Conservation (phyloP, 805 yeast species). For the Diddensiella santjacobensis region DNA sequence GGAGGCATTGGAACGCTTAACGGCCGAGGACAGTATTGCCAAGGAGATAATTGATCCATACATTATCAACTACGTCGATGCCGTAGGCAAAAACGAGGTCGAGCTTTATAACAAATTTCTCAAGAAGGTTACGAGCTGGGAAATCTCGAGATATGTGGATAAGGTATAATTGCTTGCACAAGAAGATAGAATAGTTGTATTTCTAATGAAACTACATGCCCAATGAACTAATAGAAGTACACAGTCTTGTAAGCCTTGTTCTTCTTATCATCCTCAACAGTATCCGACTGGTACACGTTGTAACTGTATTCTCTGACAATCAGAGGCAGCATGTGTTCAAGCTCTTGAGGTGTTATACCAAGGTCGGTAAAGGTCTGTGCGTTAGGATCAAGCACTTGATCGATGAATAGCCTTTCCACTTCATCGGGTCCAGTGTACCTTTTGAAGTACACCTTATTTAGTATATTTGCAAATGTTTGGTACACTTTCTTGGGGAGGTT, state of each 20-base stretch:
- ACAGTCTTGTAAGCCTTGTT: not conserved
- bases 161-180: not conserved
- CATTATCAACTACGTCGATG: conserved; percentile 1
- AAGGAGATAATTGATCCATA: conserved; percentile 1
- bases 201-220: too few relatives aligned
- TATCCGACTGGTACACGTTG: conserved; percentile 16
- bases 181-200: too few relatives aligned
- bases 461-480: conserved; percentile 34
- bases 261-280: conserved; percentile 15
- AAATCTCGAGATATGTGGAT: not conserved
- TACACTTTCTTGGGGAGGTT: conserved; percentile 40
- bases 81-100: not conserved
- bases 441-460: conserved; percentile 42
- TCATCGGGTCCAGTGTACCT: conserved; percentile 61
- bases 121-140: not conserved
- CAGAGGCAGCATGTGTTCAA: conserved; percentile 16
- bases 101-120: not conserved
- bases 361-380: conserved; percentile 68
- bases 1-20: not conserved
- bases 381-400: conserved; percentile 57
- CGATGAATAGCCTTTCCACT: conserved; percentile 64
- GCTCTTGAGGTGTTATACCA: conserved; percentile 44
- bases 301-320: conserved; percentile 17
- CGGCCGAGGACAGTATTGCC: conserved; percentile 6
- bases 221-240: not conserved